These are phyloP conservation scores for Coprinopsis cinerea DNA, from an alignment of 768 basidiomycete genomes.

Conservation along the genomic window DNA sequence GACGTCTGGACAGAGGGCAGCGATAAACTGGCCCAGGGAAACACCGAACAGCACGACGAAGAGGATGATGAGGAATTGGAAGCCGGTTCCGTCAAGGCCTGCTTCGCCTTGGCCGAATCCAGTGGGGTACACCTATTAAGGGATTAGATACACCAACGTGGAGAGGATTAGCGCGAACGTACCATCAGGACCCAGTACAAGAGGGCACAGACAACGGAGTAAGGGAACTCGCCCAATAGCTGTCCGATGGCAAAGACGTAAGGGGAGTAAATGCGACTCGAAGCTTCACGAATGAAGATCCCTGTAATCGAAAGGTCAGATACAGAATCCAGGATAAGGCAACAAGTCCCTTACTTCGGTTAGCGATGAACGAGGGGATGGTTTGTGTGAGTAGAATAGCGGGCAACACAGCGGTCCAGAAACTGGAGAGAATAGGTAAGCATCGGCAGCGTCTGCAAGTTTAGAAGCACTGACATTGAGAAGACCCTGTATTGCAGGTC, in stretches of 20 bases:
- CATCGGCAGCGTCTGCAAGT: not conserved
- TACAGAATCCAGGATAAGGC: not conserved
- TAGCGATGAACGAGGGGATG: slow-evolving; percentile 78
- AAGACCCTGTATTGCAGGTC: slow-evolving; percentile 80
- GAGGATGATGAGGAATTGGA: slow-evolving; percentile 64
- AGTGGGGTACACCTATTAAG: slow-evolving; percentile 50
- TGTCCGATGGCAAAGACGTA: slow-evolving; percentile 83
- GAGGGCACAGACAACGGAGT: slow-evolving; percentile 60
- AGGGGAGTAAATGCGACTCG: slow-evolving; percentile 81
- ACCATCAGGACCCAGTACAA: slow-evolving; percentile 78
- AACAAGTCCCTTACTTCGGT: slow-evolving; percentile 35
- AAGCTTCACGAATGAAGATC: slow-evolving; percentile 54
- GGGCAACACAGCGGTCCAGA: slow-evolving; percentile 63
- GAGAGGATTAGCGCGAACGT: slow-evolving; percentile 11
- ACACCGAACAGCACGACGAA: slow-evolving; percentile 66
- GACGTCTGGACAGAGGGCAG: slow-evolving; percentile 69
- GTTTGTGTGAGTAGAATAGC: slow-evolving; percentile 77
- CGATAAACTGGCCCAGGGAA: slow-evolving; percentile 67
- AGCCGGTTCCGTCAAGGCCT: slow-evolving; percentile 59
- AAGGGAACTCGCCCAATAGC: slow-evolving; percentile 76
- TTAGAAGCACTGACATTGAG: slow-evolving; percentile 47
- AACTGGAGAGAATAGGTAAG: slow-evolving; percentile 28
- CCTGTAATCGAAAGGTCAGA: slow-evolving; percentile 17
- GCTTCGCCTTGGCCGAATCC: slow-evolving; percentile 47
- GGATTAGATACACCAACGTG: not conserved